These are phyloP conservation scores for Lagenidium sp. DNA, from an alignment of 352 stramenopile species.

Conservation along the genomic window DNA sequence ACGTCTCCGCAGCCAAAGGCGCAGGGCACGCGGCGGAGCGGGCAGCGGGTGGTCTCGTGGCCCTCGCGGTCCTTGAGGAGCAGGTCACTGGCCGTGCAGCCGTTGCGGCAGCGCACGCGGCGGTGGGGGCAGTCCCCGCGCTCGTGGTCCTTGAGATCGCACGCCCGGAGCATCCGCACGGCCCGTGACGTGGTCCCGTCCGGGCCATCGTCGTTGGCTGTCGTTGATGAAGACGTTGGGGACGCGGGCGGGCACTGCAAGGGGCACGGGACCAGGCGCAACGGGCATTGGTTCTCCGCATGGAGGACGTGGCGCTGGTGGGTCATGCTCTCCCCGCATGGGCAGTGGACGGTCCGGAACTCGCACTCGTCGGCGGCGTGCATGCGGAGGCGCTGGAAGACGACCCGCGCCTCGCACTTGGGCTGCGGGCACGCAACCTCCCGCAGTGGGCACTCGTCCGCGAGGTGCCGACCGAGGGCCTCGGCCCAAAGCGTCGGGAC, in stretches of 20 bases:
- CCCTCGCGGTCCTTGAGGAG: conserved; percentile 24
- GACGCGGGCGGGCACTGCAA: conserved; percentile 17
- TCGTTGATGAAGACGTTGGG: background rate
- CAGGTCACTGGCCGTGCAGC: conserved; percentile 33
- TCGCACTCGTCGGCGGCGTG: conserved; percentile 38
- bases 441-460: conserved; percentile 25
- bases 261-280: conserved; percentile 46
- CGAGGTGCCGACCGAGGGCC: conserved; percentile 23
- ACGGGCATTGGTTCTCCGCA: conserved; percentile 21
- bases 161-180: conserved; percentile 14
- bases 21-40: conserved; percentile 40
- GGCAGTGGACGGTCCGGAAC: conserved; percentile 31
- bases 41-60: conserved; percentile 37
- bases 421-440: conserved; percentile 29
- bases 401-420: conserved; percentile 31
- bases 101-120: conserved; percentile 59
- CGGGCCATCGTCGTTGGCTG: background rate
- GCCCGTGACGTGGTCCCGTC: background rate
- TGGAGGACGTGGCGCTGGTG: conserved; percentile 42
- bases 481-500: conserved; percentile 35
- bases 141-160: conserved; percentile 38
- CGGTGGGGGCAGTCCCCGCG: conserved; percentile 32
- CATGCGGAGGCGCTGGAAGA: conserved; percentile 6
- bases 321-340: conserved; percentile 49
- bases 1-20: conserved; percentile 49